Conservation (phyloP, 345 rosid species). For the Citrus maxima region DNA sequence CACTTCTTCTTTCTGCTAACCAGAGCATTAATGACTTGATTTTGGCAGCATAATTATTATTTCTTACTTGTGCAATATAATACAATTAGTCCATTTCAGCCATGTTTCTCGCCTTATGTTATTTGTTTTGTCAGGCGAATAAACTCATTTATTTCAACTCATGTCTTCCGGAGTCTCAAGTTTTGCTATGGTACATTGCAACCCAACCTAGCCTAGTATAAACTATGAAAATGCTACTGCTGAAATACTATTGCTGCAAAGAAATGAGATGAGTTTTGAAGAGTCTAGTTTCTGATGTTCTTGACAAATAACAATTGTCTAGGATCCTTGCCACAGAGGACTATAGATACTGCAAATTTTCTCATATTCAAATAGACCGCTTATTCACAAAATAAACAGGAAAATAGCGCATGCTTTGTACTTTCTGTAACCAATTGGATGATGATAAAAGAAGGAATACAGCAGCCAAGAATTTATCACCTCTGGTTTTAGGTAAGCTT, state of each 20-base stretch:
- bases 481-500: neutral
- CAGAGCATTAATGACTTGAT: neutral
- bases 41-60: neutral
- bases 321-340: neutral
- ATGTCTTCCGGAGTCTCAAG: too few species aligned
- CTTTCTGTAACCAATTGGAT: too few species aligned
- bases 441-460: neutral
- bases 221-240: neutral
- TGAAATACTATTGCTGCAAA: neutral
- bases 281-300: neutral
- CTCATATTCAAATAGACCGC: neutral
- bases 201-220: neutral
- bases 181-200: neutral
- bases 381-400: neutral
- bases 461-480: too few species aligned
- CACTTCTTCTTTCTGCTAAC: neutral
- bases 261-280: neutral
- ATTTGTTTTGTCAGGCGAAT: neutral
- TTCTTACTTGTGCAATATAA: neutral
- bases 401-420: neutral
- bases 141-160: neutral
- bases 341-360: neutral
- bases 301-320: neutral
- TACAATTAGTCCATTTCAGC: neutral
- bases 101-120: neutral